Evolutionary conservation across 2,329 filamentous ascomycete species (phyloP).

Genomic region (Alternaria novae-zelandiae): DNA sequence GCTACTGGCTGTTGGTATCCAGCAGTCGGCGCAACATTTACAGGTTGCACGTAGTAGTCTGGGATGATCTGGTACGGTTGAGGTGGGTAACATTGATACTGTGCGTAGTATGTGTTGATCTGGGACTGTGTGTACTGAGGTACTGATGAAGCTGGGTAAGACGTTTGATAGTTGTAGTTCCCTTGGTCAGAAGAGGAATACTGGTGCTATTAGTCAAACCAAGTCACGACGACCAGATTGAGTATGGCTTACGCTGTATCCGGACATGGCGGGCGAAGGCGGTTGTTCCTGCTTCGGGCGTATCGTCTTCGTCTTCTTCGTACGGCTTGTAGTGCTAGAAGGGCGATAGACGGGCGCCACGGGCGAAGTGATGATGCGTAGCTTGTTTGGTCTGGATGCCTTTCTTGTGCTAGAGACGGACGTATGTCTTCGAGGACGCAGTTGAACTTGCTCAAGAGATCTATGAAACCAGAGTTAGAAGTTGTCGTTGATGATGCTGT

Average conservation of each 20-base stretch:
- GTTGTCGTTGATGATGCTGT: background rate
- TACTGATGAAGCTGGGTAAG: slow-evolving; percentile 18
- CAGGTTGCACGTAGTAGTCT: slow-evolving; percentile 29
- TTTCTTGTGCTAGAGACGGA: slow-evolving; percentile 4
- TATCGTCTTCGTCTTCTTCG: slow-evolving; percentile 12
- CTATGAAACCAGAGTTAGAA: slow-evolving; percentile 10
- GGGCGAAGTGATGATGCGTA: slow-evolving; percentile 15
- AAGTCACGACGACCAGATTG: background rate
- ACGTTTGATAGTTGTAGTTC: slow-evolving; percentile 23
- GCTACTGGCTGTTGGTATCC: slow-evolving; percentile 16
- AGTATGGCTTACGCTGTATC: slow-evolving; percentile 26
- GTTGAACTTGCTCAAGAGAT: slow-evolving; percentile 12
- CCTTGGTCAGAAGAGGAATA: slow-evolving; percentile 30
- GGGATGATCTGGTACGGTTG: slow-evolving; percentile 36
- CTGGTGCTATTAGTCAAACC: slow-evolving; percentile 8
- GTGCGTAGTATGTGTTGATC: slow-evolving; percentile 37
- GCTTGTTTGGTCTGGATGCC: slow-evolving; percentile 11
- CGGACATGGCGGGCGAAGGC: slow-evolving; percentile 31
- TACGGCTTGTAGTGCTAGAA: slow-evolving; percentile 10
- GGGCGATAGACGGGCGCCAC: slow-evolving; percentile 22
- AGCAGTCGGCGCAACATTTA: slow-evolving; percentile 7
- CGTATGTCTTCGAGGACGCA: background rate
- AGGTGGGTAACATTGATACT: slow-evolving; percentile 39
- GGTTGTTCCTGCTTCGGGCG: slow-evolving; percentile 26
- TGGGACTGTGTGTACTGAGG: slow-evolving; percentile 44